These are phyloP conservation scores for Jamesozyma rosinii DNA, from an alignment of 805 yeast species.

Conservation along the genomic window DNA sequence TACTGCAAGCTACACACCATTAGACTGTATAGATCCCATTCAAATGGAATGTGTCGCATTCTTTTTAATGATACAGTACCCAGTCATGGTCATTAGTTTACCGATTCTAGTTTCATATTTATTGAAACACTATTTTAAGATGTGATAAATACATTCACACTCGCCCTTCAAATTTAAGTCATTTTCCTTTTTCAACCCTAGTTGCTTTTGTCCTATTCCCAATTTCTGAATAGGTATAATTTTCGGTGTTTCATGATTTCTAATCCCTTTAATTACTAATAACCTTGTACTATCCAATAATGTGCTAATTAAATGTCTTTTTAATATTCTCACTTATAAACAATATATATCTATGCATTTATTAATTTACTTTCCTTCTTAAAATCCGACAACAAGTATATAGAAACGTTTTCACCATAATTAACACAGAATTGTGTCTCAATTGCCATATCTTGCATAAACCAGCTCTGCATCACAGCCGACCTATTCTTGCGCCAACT, in stretches of 20 bases:
- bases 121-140: slow-evolving; percentile 28
- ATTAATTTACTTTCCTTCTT: slow-evolving; percentile 27
- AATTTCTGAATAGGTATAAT: too few relatives aligned
- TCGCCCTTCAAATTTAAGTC: too few relatives aligned
- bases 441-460: slow-evolving; percentile 37
- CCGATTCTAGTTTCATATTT: slow-evolving; percentile 48
- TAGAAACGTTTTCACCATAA: slow-evolving; percentile 57
- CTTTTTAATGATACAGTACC: slow-evolving; percentile 64
- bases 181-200: too few relatives aligned
- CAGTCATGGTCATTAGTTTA: slow-evolving; percentile 53
- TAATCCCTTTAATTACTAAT: too few relatives aligned
- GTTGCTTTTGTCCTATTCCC: too few relatives aligned
- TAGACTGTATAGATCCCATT: slow-evolving; percentile 34
- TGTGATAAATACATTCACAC: too few relatives aligned
- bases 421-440: slow-evolving; percentile 46
- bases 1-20: slow-evolving; percentile 81
- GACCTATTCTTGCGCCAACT: slow-evolving; percentile 74
- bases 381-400: slow-evolving; percentile 48
- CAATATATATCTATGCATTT: too few relatives aligned
- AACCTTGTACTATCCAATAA: too few relatives aligned
- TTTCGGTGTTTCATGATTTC: too few relatives aligned
- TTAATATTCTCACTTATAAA: too few relatives aligned
- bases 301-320: too few relatives aligned
- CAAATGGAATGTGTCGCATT: slow-evolving; percentile 83
- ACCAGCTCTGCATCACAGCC: slow-evolving; percentile 49